Base-by-base conservation (phyloP, 1,284 basidiomycete genomes). In the Cutaneotrichosporon sp. region DNA sequence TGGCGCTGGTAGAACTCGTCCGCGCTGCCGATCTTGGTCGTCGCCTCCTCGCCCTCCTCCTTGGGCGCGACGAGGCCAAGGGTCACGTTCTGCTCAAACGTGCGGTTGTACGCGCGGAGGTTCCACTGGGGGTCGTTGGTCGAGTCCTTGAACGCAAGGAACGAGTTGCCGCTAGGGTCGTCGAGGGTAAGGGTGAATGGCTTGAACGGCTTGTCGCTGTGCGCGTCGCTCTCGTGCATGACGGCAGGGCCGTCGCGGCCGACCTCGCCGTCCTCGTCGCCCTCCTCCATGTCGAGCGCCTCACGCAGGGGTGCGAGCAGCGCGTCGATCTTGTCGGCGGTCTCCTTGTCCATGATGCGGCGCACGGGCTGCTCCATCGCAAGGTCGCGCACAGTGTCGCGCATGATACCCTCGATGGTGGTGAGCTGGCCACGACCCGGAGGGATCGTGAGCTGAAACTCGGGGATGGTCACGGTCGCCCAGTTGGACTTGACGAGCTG, bases 141-240 rank as follows among this genome's bases (percentile, higher is more conserved):
- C 68, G 86, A 87, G 27, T 84, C 89, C 52, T 86, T 74, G 75
- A 92, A 95, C 79, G 95, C 91, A 75, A 95, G 83, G 82, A 95
- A 99, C 27, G 92, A 95, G 81, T 97, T 97, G 16, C 97, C 97
- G 0, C 92, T 83, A 0, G 95, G 95, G 75, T 99, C 97, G 73
- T 99, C 93, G 33, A 99, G 82, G 58, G 85, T 77, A 61, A 99
- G 75, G 0, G 91, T 95, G 75, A 99, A 94, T 1, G 89, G 81
- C 20, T 82, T 83, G 80, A 94, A 87, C 2, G 86, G 84, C 73
- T 79, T 70, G 29, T 65, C 60, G 81, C 75, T 79, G 66, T 71
- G 75, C 64, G 72, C 54, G n/a, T n/a, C n/a, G 52, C 67, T 27
- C 27, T 50, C 47, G 25, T 27, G 25, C 47, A 50, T 50, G 60